phyloP scores from a whole-genome alignment of 345 rosid genomes.

The Euphorbia lathyris region DNA sequence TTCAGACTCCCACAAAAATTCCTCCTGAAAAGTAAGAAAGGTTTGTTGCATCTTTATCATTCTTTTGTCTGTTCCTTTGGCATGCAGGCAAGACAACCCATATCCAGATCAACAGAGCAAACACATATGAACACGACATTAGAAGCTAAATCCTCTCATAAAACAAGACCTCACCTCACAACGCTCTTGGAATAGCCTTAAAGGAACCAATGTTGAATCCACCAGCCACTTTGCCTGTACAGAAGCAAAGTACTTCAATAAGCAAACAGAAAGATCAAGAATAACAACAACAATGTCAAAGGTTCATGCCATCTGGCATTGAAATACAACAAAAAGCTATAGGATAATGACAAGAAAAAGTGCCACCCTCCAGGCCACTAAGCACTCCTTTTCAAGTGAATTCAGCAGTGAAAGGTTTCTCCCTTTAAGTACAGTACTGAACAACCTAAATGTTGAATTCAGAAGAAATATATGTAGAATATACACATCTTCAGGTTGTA shows the following conservation, averaged over 20 bases:
- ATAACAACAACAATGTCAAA: neutral
- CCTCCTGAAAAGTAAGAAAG: slow-evolving; percentile 59
- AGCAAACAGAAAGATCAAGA: neutral
- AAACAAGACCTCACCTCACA: slow-evolving; percentile 60
- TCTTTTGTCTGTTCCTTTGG: neutral
- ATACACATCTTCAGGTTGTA: neutral
- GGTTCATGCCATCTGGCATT: neutral
- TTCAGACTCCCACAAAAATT: slow-evolving; percentile 94
- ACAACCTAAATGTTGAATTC: neutral
- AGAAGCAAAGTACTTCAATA: slow-evolving; percentile 4
- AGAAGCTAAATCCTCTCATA: slow-evolving; percentile 1
- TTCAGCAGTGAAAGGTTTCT: neutral
- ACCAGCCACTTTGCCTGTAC: slow-evolving; percentile 92
- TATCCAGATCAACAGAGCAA: neutral
- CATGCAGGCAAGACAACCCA: slow-evolving; percentile 6
- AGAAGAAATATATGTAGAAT: neutral
- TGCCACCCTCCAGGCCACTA: neutral
- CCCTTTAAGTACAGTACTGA: neutral
- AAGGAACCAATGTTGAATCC: slow-evolving; percentile 77
- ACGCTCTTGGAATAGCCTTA: slow-evolving; percentile 92
- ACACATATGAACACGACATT: neutral
- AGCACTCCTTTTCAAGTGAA: neutral
- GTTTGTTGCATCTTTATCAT: neutral
- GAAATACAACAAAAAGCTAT: neutral
- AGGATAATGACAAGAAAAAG: neutral